phyloP scores from a whole-genome alignment of 78 protist species.

The Dictyostelium capitatum region DNA sequence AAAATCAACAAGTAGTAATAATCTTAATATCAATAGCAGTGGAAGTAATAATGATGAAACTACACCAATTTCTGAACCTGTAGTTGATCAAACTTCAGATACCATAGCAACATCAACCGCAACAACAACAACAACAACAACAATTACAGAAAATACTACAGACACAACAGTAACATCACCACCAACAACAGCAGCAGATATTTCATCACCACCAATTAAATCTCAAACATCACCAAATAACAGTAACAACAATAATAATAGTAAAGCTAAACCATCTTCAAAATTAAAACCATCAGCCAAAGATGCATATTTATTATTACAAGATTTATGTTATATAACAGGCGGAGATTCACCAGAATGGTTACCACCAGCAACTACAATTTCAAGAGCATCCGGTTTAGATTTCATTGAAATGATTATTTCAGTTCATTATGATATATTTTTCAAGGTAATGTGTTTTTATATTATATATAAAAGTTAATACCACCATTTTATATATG shows the following conservation, averaged over 20 bases:
- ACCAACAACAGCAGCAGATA: neutral
- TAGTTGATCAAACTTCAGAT: neutral
- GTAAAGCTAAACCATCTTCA: slow-evolving; percentile 2
- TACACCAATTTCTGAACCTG: neutral
- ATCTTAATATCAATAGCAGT: neutral
- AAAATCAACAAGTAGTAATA: neutral
- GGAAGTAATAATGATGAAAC: neutral
- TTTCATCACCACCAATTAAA: neutral
- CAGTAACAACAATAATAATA: neutral
- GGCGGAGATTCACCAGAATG: slow-evolving; percentile 71
- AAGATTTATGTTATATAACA: slow-evolving; percentile 71
- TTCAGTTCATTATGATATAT: slow-evolving; percentile 45
- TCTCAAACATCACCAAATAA: neutral
- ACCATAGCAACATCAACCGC: neutral
- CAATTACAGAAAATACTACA: neutral
- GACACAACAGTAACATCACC: neutral
- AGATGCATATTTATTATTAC: slow-evolving; percentile 65
- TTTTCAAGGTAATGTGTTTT: slow-evolving; percentile 20
- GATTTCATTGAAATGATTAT: slow-evolving; percentile 79
- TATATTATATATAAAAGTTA: neutral
- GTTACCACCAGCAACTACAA: slow-evolving; percentile 60
- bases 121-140: neutral
- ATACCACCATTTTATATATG: neutral
- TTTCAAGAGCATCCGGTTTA: slow-evolving; percentile 62
- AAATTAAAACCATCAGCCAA: slow-evolving; percentile 56